These are phyloP conservation scores for Dactylonectria macrodidyma DNA, from an alignment of 2,329 filamentous ascomycete genomes.

Conservation along the genomic window DNA sequence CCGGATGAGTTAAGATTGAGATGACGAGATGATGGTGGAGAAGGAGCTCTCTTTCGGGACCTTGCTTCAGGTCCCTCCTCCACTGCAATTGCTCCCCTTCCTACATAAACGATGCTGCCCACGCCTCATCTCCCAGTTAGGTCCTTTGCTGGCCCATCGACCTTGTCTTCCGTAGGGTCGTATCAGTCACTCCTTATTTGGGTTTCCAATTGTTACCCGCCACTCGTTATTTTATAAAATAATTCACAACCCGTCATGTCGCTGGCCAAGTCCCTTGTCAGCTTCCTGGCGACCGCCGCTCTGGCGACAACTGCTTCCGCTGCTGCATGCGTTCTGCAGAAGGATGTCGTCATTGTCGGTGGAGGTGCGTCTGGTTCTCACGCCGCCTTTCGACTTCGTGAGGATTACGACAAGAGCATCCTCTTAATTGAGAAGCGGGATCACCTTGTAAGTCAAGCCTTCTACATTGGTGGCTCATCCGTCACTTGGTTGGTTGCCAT, in stretches of 20 bases:
- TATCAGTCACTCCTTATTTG: conserved; percentile 11
- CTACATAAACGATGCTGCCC: conserved; percentile 14
- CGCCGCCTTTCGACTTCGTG: conserved; percentile 54
- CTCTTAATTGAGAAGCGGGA: conserved; percentile 54
- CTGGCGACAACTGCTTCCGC: conserved; percentile 26
- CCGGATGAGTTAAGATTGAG: neutral
- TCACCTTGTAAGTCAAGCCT: conserved; percentile 46
- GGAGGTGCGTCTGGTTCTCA: conserved; percentile 56
- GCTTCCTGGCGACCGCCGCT: conserved; percentile 21
- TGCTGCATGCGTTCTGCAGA: conserved; percentile 24
- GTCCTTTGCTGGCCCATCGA: conserved; percentile 14
- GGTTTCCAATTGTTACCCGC: neutral
- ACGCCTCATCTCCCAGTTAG: neutral
- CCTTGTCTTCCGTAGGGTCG: conserved; percentile 3
- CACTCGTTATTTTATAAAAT: neutral
- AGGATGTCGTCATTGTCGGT: conserved; percentile 55
- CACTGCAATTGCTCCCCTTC: neutral
- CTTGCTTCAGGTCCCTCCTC: neutral
- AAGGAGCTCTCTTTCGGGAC: neutral
- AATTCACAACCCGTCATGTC: neutral
- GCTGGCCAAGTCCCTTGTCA: conserved; percentile 17
- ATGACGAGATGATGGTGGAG: neutral
- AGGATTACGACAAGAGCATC: conserved; percentile 53
- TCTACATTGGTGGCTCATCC: too few species aligned
- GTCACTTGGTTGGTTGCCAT: too few species aligned